A percentile compares a stretch with the other conserved stretches of the same genome.
These are phyloP conservation scores for Eucalyptus pumila DNA, from an alignment of 345 rosid species.

Conservation along the genomic window DNA sequence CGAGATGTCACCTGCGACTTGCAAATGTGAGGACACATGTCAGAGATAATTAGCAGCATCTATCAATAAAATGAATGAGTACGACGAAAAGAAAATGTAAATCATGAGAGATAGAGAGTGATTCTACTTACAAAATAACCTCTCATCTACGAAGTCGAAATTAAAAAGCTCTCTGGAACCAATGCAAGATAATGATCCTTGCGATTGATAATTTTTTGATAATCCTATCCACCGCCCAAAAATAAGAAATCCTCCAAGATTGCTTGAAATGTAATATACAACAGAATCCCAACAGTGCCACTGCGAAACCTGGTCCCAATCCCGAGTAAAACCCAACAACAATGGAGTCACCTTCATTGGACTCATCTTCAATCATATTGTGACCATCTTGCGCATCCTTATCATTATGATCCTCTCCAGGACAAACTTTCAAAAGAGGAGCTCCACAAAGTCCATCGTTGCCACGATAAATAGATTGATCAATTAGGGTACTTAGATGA, in stretches of 20 bases:
- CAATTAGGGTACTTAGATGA: background rate
- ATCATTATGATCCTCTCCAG: background rate
- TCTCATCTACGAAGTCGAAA: background rate
- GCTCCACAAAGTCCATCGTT: background rate
- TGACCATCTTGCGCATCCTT: background rate
- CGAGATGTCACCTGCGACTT: background rate
- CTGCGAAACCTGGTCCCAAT: background rate
- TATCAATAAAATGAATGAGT: too few species aligned
- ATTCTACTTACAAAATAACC: background rate
- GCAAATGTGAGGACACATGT: background rate
- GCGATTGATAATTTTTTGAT: too few species aligned
- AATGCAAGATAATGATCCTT: background rate
- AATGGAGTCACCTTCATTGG: background rate
- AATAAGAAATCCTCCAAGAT: background rate
- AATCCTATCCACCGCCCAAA: background rate
- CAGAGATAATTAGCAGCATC: background rate
- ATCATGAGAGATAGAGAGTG: background rate
- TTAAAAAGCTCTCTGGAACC: background rate
- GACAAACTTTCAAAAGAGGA: background rate
- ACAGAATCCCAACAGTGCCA: background rate
- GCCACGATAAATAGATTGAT: background rate
- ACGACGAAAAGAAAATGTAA: too few species aligned
- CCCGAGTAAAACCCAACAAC: background rate
- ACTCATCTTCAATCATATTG: background rate
- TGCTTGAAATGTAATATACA: background rate